Base-by-base conservation (phyloP, 768 basidiomycete species). In the Suillus bovinus region DNA sequence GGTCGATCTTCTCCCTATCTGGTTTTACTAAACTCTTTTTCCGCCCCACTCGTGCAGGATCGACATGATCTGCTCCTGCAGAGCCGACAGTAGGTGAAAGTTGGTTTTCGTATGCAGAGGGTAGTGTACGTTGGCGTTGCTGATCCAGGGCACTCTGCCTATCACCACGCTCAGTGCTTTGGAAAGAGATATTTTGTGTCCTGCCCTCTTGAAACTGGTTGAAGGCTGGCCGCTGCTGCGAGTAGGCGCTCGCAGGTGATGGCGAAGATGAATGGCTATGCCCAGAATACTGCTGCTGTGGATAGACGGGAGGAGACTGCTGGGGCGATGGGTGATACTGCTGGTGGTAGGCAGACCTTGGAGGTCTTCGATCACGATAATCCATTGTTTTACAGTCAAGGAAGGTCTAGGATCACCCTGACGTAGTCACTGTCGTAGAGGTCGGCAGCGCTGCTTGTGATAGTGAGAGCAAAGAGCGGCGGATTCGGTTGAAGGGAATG, bases 1-100 rank as follows among this genome's bases (percentile, higher is more conserved):
- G 94, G 70, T 98, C 95, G 68, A 98, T 93, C 81, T 96, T 94
- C 80, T 97, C 96, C 61, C 96, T 81, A 76, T 99, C 96, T 5
- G 96, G 96, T 61, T 84, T 81, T 59, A 98, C 92, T 20, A 99
- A 82, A 72, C 89, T 92, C 82, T 95, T 96, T 82, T 97, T 98
- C 72, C 97, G 79, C 62, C 81, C 77, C 8, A 93, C 83, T 62
- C 81, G 79, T 17, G 79, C 75, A 3, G 81, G 79, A 67, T 86
- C 85, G 44, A 75, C 76, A 49, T 76, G 70, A 5, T 76, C 71
- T n/a, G 63, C 68, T 0, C 69, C 61, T 61, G 77, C 72, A 61
- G 73, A 59, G 64, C 79, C 73, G 58, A 75, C 66, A 34, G 71
- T 70, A 70, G 82, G 72, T 79, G 75, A 65, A 81, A 62, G 80